Conservation (phyloP, 805 yeast species). For the Metschnikowia vanudenii region DNA sequence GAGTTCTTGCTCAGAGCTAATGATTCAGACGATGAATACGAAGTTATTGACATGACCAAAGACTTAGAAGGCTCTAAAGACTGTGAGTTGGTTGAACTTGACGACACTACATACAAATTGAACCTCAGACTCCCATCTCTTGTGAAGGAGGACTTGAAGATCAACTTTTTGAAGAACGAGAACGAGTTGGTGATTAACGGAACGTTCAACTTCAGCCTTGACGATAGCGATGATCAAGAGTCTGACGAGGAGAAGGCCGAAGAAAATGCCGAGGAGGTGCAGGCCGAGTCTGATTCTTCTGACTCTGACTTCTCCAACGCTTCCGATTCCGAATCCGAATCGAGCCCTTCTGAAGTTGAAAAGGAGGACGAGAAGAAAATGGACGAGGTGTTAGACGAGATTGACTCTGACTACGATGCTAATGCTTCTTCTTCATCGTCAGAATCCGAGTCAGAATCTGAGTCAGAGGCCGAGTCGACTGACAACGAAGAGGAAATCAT, state of each 20-base stretch:
- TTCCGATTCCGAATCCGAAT: conserved; percentile 13
- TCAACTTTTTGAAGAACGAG: conserved; percentile 39
- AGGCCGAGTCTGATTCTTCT: conserved; percentile 9
- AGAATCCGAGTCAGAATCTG: conserved; percentile 13
- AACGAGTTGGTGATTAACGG: conserved; percentile 43
- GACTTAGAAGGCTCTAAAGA: conserved; percentile 45
- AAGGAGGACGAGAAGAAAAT: conserved; percentile 16
- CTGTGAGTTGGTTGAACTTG: conserved; percentile 40
- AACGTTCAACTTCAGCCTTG: conserved; percentile 32
- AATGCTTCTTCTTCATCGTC: conserved; percentile 6
- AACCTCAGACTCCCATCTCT: conserved; percentile 42
- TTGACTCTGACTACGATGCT: conserved; percentile 11
- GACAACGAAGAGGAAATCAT: conserved; percentile 37
- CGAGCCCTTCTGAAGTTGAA: conserved; percentile 20
- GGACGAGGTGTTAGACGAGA: conserved; percentile 5
- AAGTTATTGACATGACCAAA: conserved; percentile 39
- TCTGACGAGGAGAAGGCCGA: conserved; percentile 19
- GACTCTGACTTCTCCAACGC: conserved; percentile 7
- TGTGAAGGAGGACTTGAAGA: conserved; percentile 38
- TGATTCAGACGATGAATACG: conserved; percentile 27
- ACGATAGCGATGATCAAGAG: conserved; percentile 24
- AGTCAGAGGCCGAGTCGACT: conserved; percentile 17
- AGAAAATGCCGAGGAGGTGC: conserved; percentile 16
- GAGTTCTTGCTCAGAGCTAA: conserved; percentile 15
- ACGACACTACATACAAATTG: conserved; percentile 40